A percentile compares a stretch with the other conserved stretches of the same genome.
Evolutionary conservation across 768 basidiomycete species (phyloP).

Genomic region (Mycena latifolia): DNA sequence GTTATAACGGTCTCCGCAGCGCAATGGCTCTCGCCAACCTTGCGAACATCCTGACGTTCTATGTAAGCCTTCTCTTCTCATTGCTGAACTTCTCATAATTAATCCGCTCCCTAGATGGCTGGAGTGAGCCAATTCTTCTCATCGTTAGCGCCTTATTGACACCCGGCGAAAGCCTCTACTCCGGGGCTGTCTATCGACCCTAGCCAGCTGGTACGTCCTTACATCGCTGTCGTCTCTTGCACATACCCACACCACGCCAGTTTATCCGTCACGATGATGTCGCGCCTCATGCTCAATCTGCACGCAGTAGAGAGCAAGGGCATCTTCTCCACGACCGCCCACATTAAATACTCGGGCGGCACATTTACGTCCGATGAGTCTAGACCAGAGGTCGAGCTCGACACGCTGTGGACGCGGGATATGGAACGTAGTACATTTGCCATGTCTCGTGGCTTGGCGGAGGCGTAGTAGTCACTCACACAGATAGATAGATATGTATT

Average conservation of each 20-base stretch:
- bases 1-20: not conserved
- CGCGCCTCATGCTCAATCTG: constrained; percentile 31
- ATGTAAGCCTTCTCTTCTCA: constrained; percentile 1
- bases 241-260: not conserved
- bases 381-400: constrained; percentile 7
- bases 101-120: not conserved
- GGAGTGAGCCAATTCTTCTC: not conserved
- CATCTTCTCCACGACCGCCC: constrained; percentile 25
- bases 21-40: constrained; percentile 23
- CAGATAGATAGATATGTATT: too few species aligned
- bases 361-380: not conserved
- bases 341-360: not conserved
- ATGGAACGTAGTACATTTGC: constrained; percentile 20
- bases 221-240: not conserved
- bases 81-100: too few species aligned
- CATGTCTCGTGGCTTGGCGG: too few species aligned
- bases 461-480: too few species aligned
- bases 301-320: constrained; percentile 29
- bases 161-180: constrained; percentile 13
- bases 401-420: constrained; percentile 29
- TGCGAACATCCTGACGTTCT: constrained; percentile 24
- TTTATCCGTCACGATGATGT: constrained; percentile 30
- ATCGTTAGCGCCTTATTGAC: not conserved
- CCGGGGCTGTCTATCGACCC: constrained; percentile 26
- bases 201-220: constrained; percentile 22